Evolutionary conservation across 163 green algal genomes (phyloP).

Genomic region (Scenedesmus sp.): DNA sequence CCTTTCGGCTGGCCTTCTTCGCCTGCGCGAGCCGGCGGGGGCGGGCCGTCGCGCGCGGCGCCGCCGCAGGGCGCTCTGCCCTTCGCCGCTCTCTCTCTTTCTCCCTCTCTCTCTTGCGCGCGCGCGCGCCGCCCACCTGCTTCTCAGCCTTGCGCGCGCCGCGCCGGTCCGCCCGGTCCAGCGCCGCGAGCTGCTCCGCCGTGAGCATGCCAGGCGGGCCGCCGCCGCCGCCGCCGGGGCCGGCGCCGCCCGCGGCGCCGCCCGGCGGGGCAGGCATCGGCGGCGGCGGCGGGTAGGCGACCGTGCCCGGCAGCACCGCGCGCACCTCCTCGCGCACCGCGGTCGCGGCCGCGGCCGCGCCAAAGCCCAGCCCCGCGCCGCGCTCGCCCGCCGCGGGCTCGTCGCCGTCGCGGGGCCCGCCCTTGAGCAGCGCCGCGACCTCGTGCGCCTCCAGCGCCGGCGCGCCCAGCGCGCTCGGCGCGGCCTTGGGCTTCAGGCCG

Average conservation of each 20-base stretch:
- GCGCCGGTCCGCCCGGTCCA: slow-evolving; percentile 1
- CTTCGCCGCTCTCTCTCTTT: no score
- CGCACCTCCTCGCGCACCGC: slow-evolving; percentile 34
- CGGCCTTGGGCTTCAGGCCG: slow-evolving; percentile 28
- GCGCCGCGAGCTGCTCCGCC: slow-evolving; percentile 32
- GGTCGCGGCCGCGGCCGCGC: neutral
- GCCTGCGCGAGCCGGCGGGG: neutral
- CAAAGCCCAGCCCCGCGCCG: slow-evolving; percentile 25
- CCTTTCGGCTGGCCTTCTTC: no score
- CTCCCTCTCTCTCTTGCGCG: no score
- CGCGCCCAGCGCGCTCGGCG: neutral
- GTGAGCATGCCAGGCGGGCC: slow-evolving; percentile 19
- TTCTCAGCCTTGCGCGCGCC: slow-evolving; percentile 24
- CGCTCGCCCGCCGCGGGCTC: slow-evolving; percentile 5
- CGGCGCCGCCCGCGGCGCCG: neutral
- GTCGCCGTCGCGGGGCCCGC: neutral
- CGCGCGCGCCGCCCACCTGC: slow-evolving; percentile 4
- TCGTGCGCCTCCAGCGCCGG: slow-evolving; percentile 35
- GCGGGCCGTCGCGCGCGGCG: neutral
- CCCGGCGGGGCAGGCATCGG: neutral
- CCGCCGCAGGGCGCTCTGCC: no score
- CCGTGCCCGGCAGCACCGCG: slow-evolving; percentile 30
- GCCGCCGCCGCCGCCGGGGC: neutral
- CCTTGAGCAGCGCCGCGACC: slow-evolving; percentile 30
- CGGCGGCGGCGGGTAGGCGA: neutral